These are phyloP conservation scores for Blastocystis sp. DNA, from an alignment of 352 stramenopile genomes.

Conservation along the genomic window DNA sequence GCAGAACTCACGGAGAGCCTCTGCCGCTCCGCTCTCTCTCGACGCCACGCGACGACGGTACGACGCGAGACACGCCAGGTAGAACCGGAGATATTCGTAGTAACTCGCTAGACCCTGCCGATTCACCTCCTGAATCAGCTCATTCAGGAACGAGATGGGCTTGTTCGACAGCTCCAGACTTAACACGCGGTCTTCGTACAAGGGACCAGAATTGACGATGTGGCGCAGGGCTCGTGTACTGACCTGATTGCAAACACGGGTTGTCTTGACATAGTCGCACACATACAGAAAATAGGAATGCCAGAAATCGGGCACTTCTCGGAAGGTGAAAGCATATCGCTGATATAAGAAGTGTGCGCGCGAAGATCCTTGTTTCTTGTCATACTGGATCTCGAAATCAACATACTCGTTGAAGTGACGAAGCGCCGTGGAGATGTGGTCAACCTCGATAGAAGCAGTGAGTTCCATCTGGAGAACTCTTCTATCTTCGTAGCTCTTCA, in stretches of 20 bases:
- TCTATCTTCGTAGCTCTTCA: not conserved
- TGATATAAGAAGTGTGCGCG: not conserved
- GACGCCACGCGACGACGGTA: not conserved
- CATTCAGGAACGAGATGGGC: not conserved
- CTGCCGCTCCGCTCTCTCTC: not conserved
- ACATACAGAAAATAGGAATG: constrained; percentile 32
- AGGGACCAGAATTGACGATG: not conserved
- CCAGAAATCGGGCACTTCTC: constrained; percentile 23
- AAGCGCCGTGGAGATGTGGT: constrained; percentile 49
- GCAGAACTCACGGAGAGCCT: not conserved
- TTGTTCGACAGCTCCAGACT: not conserved
- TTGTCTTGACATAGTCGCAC: not conserved
- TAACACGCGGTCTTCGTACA: not conserved
- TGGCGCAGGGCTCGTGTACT: not conserved
- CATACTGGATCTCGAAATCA: not conserved
- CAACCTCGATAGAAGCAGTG: constrained; percentile 12
- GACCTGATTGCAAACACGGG: not conserved
- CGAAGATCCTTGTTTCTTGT: not conserved
- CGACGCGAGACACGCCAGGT: not conserved
- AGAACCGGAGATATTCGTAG: constrained; percentile 35
- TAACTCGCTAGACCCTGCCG: not conserved
- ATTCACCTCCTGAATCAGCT: not conserved
- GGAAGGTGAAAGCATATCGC: not conserved
- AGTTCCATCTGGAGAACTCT: constrained; percentile 7
- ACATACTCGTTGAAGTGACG: constrained; percentile 34